These are phyloP conservation scores for Fusarium goolgardi DNA, from an alignment of 2,329 filamentous ascomycete genomes.

Conservation along the genomic window DNA sequence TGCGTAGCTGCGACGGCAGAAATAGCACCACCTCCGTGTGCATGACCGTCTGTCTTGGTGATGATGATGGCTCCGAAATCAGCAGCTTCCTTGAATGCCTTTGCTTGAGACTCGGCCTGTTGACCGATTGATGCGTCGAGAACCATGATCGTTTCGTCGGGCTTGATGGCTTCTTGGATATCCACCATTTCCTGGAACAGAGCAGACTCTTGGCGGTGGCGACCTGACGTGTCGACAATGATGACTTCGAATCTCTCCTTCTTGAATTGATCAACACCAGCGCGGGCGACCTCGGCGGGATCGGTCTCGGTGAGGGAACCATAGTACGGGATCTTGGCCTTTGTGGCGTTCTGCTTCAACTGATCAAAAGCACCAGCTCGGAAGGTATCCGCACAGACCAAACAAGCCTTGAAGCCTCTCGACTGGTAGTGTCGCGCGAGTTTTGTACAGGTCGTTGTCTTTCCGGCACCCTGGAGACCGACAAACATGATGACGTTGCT, in stretches of 20 bases:
- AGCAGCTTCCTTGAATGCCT: slow-evolving; percentile 96
- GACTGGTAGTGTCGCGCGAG: slow-evolving; percentile 94
- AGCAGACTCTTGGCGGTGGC: slow-evolving; percentile 93
- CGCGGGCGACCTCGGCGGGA: slow-evolving; percentile 90
- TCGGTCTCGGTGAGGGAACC: slow-evolving; percentile 97
- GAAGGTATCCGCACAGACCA: slow-evolving; percentile 98
- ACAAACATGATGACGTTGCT: slow-evolving; percentile 99
- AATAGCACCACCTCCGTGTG: slow-evolving; percentile 95
- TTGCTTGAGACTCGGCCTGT: slow-evolving; percentile 91
- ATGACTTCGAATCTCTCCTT: slow-evolving; percentile 99
- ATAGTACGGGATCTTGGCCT: slow-evolving; percentile 99
- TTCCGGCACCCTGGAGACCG: slow-evolving; percentile 95
- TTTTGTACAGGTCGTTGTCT: slow-evolving; percentile 98
- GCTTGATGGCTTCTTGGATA: slow-evolving; percentile 86
- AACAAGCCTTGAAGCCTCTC: slow-evolving; percentile 88
- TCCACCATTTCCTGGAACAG: slow-evolving; percentile 98
- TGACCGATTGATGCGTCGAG: slow-evolving; percentile 97
- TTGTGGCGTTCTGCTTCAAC: slow-evolving; percentile 98
- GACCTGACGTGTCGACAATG: slow-evolving; percentile 96
- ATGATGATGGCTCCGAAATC: slow-evolving; percentile 99
- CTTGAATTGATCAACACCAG: slow-evolving; percentile 98
- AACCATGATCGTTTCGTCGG: slow-evolving; percentile 98
- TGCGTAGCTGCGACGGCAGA: slow-evolving; percentile 96
- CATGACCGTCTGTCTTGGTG: slow-evolving; percentile 97
- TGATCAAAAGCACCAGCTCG: slow-evolving; percentile 98